Conservation (phyloP, 1,284 basidiomycete species). For the Ceratorhiza oryzae-sativae region DNA sequence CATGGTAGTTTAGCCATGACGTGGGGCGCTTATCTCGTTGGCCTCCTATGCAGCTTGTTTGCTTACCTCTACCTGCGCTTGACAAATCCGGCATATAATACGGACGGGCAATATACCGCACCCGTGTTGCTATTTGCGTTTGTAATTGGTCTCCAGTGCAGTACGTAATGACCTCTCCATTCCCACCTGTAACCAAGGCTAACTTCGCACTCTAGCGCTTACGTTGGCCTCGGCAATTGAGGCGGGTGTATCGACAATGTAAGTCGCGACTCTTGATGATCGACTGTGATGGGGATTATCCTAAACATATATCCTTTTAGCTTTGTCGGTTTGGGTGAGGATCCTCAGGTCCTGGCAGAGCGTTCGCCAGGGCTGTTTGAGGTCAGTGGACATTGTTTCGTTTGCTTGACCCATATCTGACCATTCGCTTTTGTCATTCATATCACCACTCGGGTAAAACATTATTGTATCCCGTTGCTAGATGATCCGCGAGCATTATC, state of each 20-base stretch:
- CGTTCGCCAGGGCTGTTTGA: slow-evolving; percentile 75
- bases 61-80: slow-evolving; percentile 80
- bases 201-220: slow-evolving; percentile 55
- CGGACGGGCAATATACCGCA: slow-evolving; percentile 75
- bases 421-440: not conserved
- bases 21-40: slow-evolving; percentile 81
- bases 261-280: slow-evolving; percentile 45
- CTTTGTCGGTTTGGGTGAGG: slow-evolving; percentile 84
- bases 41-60: slow-evolving; percentile 78
- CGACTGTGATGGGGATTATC: not conserved
- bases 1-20: slow-evolving; percentile 65
- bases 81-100: slow-evolving; percentile 76
- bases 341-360: slow-evolving; percentile 75
- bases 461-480: not conserved
- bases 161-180: slow-evolving; percentile 54
- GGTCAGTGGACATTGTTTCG: slow-evolving; percentile 52
- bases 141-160: slow-evolving; percentile 76
- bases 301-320: slow-evolving; percentile 50
- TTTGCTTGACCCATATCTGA: not conserved
- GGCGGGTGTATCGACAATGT: slow-evolving; percentile 85
- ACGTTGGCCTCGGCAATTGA: slow-evolving; percentile 75
- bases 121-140: slow-evolving; percentile 81
- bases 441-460: not conserved
- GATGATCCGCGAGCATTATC: slow-evolving; percentile 38
- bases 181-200: not conserved